Percentiles rank a stretch among this genome's conserved stretches.
phyloP scores from a whole-genome alignment of 2,329 filamentous ascomycete species.

The Colletotrichum australisinense region DNA sequence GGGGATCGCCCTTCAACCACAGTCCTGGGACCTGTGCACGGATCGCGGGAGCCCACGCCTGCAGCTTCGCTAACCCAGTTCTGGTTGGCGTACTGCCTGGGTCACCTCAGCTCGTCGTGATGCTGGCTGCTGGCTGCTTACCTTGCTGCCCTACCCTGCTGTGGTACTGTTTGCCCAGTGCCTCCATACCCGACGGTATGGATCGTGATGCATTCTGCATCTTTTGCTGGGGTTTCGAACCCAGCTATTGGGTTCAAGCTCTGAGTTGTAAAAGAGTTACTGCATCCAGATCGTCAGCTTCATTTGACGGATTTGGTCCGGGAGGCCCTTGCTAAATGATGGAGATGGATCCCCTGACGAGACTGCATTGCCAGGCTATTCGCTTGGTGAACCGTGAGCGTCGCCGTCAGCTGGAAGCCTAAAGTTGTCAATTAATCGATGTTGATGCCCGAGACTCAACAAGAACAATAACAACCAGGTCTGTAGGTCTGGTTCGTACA shows the following conservation, averaged over 20 bases:
- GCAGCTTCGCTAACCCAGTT: constrained; percentile 28
- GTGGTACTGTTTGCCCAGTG: neutral
- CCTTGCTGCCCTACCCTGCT: constrained; percentile 1
- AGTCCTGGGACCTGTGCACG: constrained; percentile 33
- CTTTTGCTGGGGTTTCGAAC: constrained; percentile 6
- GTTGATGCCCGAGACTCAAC: neutral
- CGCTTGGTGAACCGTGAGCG: neutral
- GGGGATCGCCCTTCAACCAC: constrained; percentile 37
- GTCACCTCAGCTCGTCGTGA: constrained; percentile 19
- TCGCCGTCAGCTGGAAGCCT: neutral
- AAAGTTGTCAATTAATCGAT: neutral
- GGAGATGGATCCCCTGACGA: neutral
- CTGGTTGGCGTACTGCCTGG: constrained; percentile 20
- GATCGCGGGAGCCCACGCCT: constrained; percentile 19
- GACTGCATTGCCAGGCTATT: neutral
- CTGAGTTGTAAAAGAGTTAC: neutral
- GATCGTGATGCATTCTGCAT: constrained; percentile 17
- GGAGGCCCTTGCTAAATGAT: neutral
- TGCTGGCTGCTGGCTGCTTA: neutral
- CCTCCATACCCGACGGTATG: constrained; percentile 29
- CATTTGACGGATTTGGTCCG: neutral
- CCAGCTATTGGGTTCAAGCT: neutral
- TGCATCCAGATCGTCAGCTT: neutral
- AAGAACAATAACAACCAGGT: neutral
- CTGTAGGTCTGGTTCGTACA: neutral